Base-by-base conservation (phyloP, 2,329 filamentous ascomycete species). In the Fusarium musae region DNA sequence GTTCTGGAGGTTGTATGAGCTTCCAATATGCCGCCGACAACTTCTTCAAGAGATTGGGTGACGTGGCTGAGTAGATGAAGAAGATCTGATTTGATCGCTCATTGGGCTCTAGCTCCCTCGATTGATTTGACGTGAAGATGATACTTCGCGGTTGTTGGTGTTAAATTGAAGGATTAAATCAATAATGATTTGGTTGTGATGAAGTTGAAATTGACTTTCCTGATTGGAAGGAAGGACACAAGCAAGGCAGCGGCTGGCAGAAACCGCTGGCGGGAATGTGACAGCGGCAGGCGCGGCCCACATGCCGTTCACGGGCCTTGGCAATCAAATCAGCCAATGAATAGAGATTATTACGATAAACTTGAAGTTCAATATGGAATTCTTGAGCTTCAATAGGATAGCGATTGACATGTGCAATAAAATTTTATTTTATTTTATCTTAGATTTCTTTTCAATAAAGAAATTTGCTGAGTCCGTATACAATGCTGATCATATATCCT, bases 151-250 rank as follows among this genome's bases (percentile, higher is more conserved):
- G 15, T 16, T 17, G 19, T 12, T 30, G 6, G 3, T 19, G 39
- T 23, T 21, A 16, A 28, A 11, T 37, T 36, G 28, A 30, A 30
- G 28, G 19, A 30, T 39, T 11, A 49, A 58, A 19, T 53, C 21
- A 17, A 26, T 34, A 54, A 23, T 42, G 17, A 10, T 39, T 39
- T 44, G 59, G 63, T 59, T 54, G 26, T 53, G 40, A 44, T 65
- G 64, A 72, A 46, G 67, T 74, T 69, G 63, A 69, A 74, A 74
- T 72, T 74, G 71, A 40, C 67, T 62, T 72, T 69, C 43, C 32
- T 44, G 15, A 34, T 37, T 60, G 71, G 49, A 58, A 71, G 46
- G 58, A 49, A 34, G 46, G 58, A 26, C 19, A 15, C 30, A 21
- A 44, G 49, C 26, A 47, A 21, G 49, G 49, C 26, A 47, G 47